Conservation (phyloP, 306 rosid species). For the Mimosa pudica region DNA sequence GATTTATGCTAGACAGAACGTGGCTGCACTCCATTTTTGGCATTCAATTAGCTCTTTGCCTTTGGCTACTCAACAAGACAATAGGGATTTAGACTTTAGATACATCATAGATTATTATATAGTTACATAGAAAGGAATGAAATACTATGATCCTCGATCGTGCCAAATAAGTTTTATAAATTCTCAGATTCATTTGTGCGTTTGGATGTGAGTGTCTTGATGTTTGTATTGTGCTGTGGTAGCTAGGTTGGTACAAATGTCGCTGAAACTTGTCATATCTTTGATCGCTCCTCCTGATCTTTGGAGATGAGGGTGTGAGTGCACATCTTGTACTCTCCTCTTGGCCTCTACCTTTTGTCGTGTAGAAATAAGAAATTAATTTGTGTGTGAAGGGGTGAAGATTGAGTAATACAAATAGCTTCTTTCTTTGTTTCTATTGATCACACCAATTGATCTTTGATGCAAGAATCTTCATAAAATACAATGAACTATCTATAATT, state of each 20-base stretch:
- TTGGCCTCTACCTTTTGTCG: not conserved
- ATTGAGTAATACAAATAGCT: not conserved
- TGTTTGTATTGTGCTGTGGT: not conserved
- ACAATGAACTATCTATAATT: not conserved
- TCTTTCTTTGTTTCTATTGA: no score
- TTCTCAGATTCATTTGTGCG: not conserved
- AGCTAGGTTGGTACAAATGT: not conserved
- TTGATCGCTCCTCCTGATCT: not conserved
- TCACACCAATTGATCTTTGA: not conserved
- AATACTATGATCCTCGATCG: slow-evolving; percentile 1
- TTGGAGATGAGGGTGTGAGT: not conserved
- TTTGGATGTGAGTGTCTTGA: not conserved
- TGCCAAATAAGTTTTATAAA: not conserved
- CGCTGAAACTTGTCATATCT: not conserved
- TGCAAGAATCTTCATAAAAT: not conserved
- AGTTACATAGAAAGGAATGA: slow-evolving; percentile 3
- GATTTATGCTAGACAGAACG: slow-evolving; percentile 83
- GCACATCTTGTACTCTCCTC: not conserved
- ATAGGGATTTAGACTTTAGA: slow-evolving; percentile 52
- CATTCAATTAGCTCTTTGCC: slow-evolving; percentile 72
- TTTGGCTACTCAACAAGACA: slow-evolving; percentile 93
- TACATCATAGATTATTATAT: not conserved
- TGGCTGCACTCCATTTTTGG: slow-evolving; percentile 93
- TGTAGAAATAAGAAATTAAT: not conserved
- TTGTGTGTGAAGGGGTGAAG: not conserved